Conservation (phyloP, 2,329 filamentous ascomycete species). For the Clonostachys rhizophaga region DNA sequence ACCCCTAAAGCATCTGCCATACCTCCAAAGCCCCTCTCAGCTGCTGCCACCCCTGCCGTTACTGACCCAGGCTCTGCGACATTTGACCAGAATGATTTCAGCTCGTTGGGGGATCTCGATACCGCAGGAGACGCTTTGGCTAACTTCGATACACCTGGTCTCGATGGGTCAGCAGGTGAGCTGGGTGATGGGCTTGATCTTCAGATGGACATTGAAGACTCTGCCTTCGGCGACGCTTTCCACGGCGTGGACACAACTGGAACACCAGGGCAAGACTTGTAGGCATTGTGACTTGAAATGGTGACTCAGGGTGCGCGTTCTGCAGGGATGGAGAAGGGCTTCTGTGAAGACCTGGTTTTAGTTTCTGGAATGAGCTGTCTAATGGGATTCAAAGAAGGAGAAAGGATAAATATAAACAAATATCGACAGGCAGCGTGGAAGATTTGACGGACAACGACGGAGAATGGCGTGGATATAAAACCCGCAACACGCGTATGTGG, state of each 20-base stretch:
- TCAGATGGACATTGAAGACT: slow-evolving; percentile 69
- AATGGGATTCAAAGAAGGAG: not conserved
- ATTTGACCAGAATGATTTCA: slow-evolving; percentile 56
- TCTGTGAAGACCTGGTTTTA: not conserved
- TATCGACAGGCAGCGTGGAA: not conserved
- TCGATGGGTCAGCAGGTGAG: slow-evolving; percentile 35
- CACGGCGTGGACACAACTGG: slow-evolving; percentile 50
- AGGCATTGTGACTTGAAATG: slow-evolving; percentile 3
- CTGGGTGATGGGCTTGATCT: slow-evolving; percentile 53
- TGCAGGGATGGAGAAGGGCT: not conserved
- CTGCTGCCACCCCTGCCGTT: slow-evolving; percentile 36
- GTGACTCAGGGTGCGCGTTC: too few relatives aligned
- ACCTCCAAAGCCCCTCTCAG: slow-evolving; percentile 30
- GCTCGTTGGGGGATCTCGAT: slow-evolving; percentile 61
- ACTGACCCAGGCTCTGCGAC: slow-evolving; percentile 20
- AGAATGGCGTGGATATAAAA: not conserved
- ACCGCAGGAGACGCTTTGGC: slow-evolving; percentile 68
- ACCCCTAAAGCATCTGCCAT: slow-evolving; percentile 1
- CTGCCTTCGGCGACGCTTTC: slow-evolving; percentile 80
- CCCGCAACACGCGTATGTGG: not conserved
- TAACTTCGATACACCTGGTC: slow-evolving; percentile 53
- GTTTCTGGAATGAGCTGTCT: not conserved
- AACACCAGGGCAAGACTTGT: slow-evolving; percentile 30
- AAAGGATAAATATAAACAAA: not conserved
- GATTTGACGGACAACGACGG: not conserved